Base-by-base conservation (phyloP, 805 yeast genomes). In the Cyberlindnera euphorbiiphila region DNA sequence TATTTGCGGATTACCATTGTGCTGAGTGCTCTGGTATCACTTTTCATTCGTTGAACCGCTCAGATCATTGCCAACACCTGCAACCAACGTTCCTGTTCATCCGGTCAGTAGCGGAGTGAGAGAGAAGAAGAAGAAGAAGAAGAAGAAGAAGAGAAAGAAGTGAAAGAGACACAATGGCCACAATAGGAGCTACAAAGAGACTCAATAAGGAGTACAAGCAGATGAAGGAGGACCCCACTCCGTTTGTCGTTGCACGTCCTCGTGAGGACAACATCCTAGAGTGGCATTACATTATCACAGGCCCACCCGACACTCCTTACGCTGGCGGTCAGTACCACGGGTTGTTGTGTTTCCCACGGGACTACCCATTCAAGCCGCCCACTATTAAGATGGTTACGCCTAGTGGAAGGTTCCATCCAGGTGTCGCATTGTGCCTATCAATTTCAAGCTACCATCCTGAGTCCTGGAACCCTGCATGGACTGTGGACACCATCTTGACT, bases 401-500 rank as follows among this genome's bases (percentile, higher is more conserved):
- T 4, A 83, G 78, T 50, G 97, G 96, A 3, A 68, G 95, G 32
- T 89, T 89, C 59, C 71, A 74, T 32, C 73, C 87, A 40, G 84
- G 85, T 54, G 73, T 81, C 3, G 65, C 93, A 34, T 68, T 89
- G 16, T 89, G 97, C 61, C 66, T 89, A 27, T 78, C 88, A 9
- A 87, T 89, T 77, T 81, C 94, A 53, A 96, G 88, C 61, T 89
- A 74, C 59, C 97, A 89, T 53, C 96, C 95, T 5, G 93, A 88
- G 56, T 67, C 82, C 2, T 89, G 97, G 97, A 88, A 89, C 59
- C 96, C 97, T 1, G 85, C 94, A 4, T 89, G 96, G 96, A 77
- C 86, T 23, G 96, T 89, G 25, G 70, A 85, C 22, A 86, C 96
- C 0, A 89, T 89, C 16, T 68, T 89, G 48, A 83, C 81, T 4